These are phyloP conservation scores for Anthoceros angustus DNA, from an alignment of 225 moss, liverwort and hornwort species.

Conservation along the genomic window DNA sequence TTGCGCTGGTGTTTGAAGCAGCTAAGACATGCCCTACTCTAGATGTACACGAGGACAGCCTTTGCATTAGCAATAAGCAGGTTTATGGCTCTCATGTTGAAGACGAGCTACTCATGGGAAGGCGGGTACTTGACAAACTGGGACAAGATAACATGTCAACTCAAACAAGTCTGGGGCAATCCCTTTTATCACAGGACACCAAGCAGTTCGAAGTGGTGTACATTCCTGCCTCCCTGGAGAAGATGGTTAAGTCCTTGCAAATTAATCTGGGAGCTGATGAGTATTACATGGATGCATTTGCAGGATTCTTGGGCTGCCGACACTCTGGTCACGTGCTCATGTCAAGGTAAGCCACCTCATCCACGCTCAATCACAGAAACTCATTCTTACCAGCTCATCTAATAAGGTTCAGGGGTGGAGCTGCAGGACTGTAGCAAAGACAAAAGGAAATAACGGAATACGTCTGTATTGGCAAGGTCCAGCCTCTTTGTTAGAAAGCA, in stretches of 20 bases:
- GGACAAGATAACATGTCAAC: constrained; percentile 11
- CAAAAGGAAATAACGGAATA: constrained; percentile 33
- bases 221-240: constrained; percentile 45
- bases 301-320: constrained; percentile 43
- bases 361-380: neutral
- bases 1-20: constrained; percentile 55
- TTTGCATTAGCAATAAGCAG: constrained; percentile 52
- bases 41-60: constrained; percentile 37
- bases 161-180: neutral
- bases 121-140: constrained; percentile 9
- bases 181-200: constrained; percentile 7
- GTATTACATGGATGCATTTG: constrained; percentile 72
- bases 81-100: constrained; percentile 40
- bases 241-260: constrained; percentile 21
- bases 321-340: constrained; percentile 63
- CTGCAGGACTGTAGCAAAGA: constrained; percentile 65
- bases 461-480: constrained; percentile 61
- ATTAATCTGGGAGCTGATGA: constrained; percentile 28
- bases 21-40: constrained; percentile 50
- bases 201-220: constrained; percentile 31
- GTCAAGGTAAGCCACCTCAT: constrained; percentile 39
- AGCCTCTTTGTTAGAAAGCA: neutral
- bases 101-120: constrained; percentile 18
- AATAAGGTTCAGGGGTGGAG: neutral
- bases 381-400: neutral